Base-by-base conservation (phyloP, 2,329 filamentous ascomycete species). In the Aspergillus ustus region DNA sequence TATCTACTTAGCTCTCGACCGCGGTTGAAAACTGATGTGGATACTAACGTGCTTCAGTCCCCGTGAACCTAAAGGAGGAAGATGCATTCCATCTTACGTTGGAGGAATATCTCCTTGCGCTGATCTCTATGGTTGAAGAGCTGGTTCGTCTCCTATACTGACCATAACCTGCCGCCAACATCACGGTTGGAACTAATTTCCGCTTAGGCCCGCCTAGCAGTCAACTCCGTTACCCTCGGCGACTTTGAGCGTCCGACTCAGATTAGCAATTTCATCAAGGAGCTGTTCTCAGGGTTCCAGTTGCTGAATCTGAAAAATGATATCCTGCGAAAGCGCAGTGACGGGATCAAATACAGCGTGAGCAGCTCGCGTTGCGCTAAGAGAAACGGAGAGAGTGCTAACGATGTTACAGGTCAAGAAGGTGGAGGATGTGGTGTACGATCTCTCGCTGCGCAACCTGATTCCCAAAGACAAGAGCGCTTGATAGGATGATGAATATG, bases 221-320 rank as follows among this genome's bases (percentile, higher is more conserved):
- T 95, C 78, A 99, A 99, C 80, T 90, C 92, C 5, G 95, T 99
- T 67, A 97, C 94, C 0, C 83, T 97, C 43, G 93, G 93, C 61
- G 93, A 99, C 78, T 93, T 93, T 71, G 84, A 87, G 61, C 86
- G 95, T 62, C 95, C 95, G 19, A 84, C 97, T 58, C 88, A 91
- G 74, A 97, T 98, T 77, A 92, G 91, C 75, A 86, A 87, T 66
- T 98, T 98, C 75, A 89, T 97, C 81, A 97, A 97, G 81, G 93
- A 98, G 73, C 80, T 99, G 43, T 94, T 97, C 71, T 92, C 93
- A 2, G 95, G 94, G 17, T 99, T 99, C 80, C 95, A 98, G 84
- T 87, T 98, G 68, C 86, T 99, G 68, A 99, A 99, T 76, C 83
- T 99, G 69, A 98, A 98, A 84, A 99, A 99, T 72, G 95, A 99